Conservation (phyloP, 2,329 filamentous ascomycete genomes). For the Amylocarpus encephaloides region DNA sequence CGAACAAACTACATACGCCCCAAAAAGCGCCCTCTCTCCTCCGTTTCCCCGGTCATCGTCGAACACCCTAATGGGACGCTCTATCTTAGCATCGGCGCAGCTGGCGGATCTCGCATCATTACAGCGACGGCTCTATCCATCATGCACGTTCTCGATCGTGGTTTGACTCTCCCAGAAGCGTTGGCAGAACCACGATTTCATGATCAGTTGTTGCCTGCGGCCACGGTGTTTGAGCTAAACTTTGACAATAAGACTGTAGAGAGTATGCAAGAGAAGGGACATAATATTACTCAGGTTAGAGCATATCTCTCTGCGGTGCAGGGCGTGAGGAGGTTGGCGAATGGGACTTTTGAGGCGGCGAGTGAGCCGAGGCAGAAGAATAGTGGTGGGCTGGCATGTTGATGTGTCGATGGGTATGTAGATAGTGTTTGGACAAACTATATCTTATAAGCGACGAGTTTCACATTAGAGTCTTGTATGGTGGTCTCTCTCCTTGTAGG, state of each 20-base stretch:
- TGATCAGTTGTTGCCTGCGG: slow-evolving; percentile 73
- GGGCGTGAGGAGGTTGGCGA: slow-evolving; percentile 51
- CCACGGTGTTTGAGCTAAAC: slow-evolving; percentile 58
- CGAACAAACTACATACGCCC: slow-evolving; percentile 76
- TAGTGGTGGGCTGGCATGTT: slow-evolving; percentile 48
- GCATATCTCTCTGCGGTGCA: slow-evolving; percentile 64
- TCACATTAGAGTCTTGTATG: too few relatives aligned
- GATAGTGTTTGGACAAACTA: not conserved
- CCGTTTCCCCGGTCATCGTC: slow-evolving; percentile 73
- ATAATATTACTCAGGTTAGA: slow-evolving; percentile 65
- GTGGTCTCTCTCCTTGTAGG: too few relatives aligned
- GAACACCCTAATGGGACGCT: slow-evolving; percentile 60
- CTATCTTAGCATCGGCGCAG: slow-evolving; percentile 65
- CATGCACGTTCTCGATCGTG: slow-evolving; percentile 64
- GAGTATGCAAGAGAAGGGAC: slow-evolving; percentile 57
- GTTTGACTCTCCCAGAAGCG: slow-evolving; percentile 52
- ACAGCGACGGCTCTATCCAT: slow-evolving; percentile 70
- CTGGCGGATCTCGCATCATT: slow-evolving; percentile 78
- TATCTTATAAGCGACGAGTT: not conserved
- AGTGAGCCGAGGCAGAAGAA: slow-evolving; percentile 69
- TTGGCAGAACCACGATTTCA: slow-evolving; percentile 65
- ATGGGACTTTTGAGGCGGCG: slow-evolving; percentile 70
- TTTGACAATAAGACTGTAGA: slow-evolving; percentile 61
- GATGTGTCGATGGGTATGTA: not conserved
- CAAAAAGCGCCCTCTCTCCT: slow-evolving; percentile 75